Conservation (phyloP, 1,284 basidiomycete genomes). For the Salmacisia buchloeana region DNA sequence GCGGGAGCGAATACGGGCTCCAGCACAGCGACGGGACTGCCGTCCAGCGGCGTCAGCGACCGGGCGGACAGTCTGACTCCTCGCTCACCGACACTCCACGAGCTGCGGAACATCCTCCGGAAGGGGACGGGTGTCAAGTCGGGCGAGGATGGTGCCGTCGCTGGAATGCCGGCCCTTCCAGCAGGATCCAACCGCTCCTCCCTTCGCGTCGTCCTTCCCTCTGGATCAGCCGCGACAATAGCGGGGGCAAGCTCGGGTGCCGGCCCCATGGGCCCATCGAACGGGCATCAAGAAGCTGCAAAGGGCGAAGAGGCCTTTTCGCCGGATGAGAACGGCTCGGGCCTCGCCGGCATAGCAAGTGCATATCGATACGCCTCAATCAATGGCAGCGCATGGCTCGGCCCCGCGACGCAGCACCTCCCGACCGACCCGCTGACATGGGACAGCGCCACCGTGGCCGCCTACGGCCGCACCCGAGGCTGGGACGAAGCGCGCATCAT, state of each 20-base stretch:
- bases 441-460: not conserved
- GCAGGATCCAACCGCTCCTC: not conserved
- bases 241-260: not conserved
- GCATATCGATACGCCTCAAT: not conserved
- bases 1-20: no score
- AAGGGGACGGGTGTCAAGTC: not conserved
- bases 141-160: not conserved
- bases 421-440: constrained; percentile 1
- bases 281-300: no score
- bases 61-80: no score
- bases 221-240: not conserved
- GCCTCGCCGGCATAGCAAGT: not conserved
- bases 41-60: not conserved
- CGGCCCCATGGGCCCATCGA: no score
- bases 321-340: not conserved
- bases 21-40: not conserved
- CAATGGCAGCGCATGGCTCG: not conserved
- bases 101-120: not conserved
- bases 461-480: not conserved
- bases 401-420: not conserved
- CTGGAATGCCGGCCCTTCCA: not conserved
- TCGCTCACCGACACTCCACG: not conserved
- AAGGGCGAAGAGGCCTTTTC: no score
- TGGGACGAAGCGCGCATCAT: not conserved
- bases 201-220: not conserved